These are phyloP conservation scores for Cylindricascospora bacillispora DNA, from an alignment of 1,139 yeast species.

Conservation along the genomic window DNA sequence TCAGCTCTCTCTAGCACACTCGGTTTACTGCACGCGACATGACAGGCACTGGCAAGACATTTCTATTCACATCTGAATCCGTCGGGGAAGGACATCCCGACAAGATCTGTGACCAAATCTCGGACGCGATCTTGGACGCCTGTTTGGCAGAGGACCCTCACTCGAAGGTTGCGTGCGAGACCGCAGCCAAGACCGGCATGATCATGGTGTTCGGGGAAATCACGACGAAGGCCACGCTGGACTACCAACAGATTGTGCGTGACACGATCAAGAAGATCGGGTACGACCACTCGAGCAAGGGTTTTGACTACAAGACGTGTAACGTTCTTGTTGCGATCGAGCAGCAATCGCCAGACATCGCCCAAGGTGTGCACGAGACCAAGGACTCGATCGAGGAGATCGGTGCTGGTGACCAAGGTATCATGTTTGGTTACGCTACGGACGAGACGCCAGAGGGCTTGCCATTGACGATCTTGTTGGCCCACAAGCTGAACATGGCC, in stretches of 20 bases:
- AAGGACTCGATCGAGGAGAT: conserved; percentile 78
- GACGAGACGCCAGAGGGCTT: conserved; percentile 94
- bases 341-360: conserved; percentile 97
- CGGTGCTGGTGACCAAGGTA: conserved; percentile 99
- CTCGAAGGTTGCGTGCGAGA: conserved; percentile 97
- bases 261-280: conserved; percentile 97
- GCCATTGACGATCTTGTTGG: conserved; percentile 82
- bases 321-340: conserved; percentile 96
- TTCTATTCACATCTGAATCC: conserved; percentile 85
- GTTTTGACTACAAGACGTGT: conserved; percentile 97
- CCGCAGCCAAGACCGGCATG: conserved; percentile 97
- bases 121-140: conserved; percentile 94
- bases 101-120: conserved; percentile 97
- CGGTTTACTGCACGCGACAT: no score
- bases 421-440: conserved; percentile 97
- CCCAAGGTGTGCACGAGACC: conserved; percentile 96
- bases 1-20: no score
- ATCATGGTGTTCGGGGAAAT: conserved; percentile 97
- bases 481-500: conserved; percentile 91
- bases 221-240: conserved; percentile 87
- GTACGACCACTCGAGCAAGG: conserved; percentile 87
- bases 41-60: no score
- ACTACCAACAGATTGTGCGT: conserved; percentile 91
- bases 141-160: conserved; percentile 88
- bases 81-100: conserved; percentile 99